Percentiles rank a stretch among this genome's conserved stretches.
Evolutionary conservation across 2,329 filamentous ascomycete species (phyloP).

Genomic region (Cryoendolithus antarcticus): DNA sequence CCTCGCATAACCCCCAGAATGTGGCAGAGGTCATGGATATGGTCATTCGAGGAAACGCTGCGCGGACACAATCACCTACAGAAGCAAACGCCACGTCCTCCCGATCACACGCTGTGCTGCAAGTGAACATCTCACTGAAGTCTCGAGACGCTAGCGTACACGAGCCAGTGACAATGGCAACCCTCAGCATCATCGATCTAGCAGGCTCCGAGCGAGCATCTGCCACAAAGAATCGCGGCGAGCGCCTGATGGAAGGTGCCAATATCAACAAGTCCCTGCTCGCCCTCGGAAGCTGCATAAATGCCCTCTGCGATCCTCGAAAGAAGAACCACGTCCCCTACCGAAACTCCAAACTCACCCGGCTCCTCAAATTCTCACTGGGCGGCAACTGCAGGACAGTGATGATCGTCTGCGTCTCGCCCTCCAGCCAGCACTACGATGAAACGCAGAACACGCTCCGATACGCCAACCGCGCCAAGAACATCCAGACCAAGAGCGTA

Average conservation of each 20-base stretch:
- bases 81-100: conserved; percentile 97
- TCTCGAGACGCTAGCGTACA: conserved; percentile 85
- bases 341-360: conserved; percentile 92
- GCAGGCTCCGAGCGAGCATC: conserved; percentile 93
- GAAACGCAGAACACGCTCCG: conserved; percentile 96
- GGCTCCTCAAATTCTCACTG: conserved; percentile 89
- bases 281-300: conserved; percentile 92
- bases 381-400: conserved; percentile 98
- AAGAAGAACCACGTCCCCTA: conserved; percentile 94
- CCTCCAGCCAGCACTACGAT: conserved; percentile 91
- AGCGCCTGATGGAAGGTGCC: conserved; percentile 80
- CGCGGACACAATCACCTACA: conserved; percentile 89
- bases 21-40: conserved; percentile 99
- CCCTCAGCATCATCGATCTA: conserved; percentile 93
- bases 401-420: conserved; percentile 98
- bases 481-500: conserved; percentile 99
- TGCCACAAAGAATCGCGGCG: conserved; percentile 90
- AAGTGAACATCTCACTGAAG: conserved; percentile 92
- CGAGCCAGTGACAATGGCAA: conserved; percentile 96
- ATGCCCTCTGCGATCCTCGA: conserved; percentile 84
- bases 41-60: conserved; percentile 89
- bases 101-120: conserved; percentile 88
- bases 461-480: conserved; percentile 96
- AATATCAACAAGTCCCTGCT: conserved; percentile 99
- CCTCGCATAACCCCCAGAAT: conserved; percentile 79